Evolutionary conservation across 2,329 filamentous ascomycete species (phyloP).

Genomic region (Claviceps citrina): DNA sequence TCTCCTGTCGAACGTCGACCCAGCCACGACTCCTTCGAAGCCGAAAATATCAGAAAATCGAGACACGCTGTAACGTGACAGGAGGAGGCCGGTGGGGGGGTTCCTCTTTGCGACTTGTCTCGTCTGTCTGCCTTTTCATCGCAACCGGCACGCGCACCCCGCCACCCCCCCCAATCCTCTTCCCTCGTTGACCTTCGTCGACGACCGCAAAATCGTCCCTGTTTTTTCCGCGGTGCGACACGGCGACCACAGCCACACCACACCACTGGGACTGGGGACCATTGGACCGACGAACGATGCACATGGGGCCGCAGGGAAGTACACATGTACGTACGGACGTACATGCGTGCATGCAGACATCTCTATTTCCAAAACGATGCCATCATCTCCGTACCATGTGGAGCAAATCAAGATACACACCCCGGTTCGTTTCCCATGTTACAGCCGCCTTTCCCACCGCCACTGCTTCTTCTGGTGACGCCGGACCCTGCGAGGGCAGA

Average conservation of each 20-base stretch:
- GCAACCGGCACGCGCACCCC: no score
- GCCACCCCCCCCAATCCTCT: background rate
- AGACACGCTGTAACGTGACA: background rate
- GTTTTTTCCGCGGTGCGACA: background rate
- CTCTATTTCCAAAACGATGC: no score
- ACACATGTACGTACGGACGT: background rate
- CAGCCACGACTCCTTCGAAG: no score
- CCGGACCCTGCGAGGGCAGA: background rate
- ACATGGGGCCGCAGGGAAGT: no score
- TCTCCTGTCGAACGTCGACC: background rate
- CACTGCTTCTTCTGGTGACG: background rate
- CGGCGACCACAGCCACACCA: constrained; percentile 7
- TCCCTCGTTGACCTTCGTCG: constrained; percentile 5
- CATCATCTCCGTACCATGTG: constrained; percentile 3
- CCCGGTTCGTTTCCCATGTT: constrained; percentile 3
- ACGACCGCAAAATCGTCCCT: constrained; percentile 7
- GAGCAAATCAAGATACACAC: constrained; percentile 4
- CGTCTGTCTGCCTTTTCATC: no score
- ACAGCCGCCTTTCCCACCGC: constrained; percentile 2
- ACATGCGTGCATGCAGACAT: no score
- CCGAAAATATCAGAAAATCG: background rate
- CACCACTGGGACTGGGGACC: constrained; percentile 6
- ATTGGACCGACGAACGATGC: no score
- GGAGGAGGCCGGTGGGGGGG: background rate
- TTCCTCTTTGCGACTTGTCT: no score